Evolutionary conservation across 768 basidiomycete species (phyloP).

Genomic region (Kwoniella sp.): DNA sequence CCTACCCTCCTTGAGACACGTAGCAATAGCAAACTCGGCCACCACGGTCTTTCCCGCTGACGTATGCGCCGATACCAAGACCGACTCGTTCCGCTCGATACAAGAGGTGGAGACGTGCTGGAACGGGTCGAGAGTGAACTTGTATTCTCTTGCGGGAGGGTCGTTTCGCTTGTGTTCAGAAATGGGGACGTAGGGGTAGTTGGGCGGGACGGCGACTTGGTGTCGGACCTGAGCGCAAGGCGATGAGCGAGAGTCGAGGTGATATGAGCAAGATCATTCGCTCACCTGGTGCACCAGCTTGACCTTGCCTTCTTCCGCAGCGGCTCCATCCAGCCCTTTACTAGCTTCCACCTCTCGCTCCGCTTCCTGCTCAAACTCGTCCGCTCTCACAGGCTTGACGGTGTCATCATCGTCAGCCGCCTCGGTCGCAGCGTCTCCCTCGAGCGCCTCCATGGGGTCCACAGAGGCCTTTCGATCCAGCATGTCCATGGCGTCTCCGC

Average conservation of each 20-base stretch:
- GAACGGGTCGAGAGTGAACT: slow-evolving; percentile 95
- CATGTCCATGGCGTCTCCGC: slow-evolving; percentile 23
- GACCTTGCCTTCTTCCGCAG: slow-evolving; percentile 48
- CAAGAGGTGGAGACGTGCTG: slow-evolving; percentile 90
- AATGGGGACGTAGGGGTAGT: slow-evolving; percentile 85
- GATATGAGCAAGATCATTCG: not conserved
- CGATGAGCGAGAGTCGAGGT: not conserved
- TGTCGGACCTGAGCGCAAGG: slow-evolving; percentile 22
- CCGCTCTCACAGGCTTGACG: slow-evolving; percentile 70
- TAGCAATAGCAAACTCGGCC: slow-evolving; percentile 98
- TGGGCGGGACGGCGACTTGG: slow-evolving; percentile 81
- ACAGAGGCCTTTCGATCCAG: slow-evolving; percentile 11
- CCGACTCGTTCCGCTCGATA: slow-evolving; percentile 95
- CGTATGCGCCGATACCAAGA: slow-evolving; percentile 96
- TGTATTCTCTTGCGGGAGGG: slow-evolving; percentile 87
- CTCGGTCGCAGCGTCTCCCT: slow-evolving; percentile 7
- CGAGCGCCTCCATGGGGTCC: slow-evolving; percentile 14
- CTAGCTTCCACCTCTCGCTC: slow-evolving; percentile 86
- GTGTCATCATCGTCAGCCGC: slow-evolving; percentile 17
- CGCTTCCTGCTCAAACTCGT: slow-evolving; percentile 91
- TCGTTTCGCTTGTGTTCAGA: slow-evolving; percentile 82
- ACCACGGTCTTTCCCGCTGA: slow-evolving; percentile 99
- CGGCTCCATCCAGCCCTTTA: slow-evolving; percentile 69
- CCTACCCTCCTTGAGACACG: slow-evolving; percentile 86
- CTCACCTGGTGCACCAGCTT: slow-evolving; percentile 50